Evolutionary conservation across 106 monocot species (phyloP), one percentile per base, ranked within the genome.

Genomic region (Dendrobium huoshanense): DNA sequence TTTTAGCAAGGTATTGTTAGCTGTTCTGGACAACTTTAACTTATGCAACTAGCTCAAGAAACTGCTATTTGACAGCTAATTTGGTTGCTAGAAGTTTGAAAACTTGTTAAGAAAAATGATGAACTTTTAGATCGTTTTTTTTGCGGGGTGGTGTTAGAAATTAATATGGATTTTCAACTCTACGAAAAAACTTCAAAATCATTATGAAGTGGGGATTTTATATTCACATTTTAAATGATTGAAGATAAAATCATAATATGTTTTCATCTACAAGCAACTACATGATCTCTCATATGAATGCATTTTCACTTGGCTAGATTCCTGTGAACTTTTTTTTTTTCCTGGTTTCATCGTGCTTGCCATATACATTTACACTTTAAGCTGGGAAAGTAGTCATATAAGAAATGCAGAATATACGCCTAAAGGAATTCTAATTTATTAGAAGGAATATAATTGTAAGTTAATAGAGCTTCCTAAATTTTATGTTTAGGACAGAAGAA

Each of bases 1-100:
- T 85, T 97, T 97, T 79, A 87, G 81, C 81, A 97, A 97, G 96
- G 96, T 97, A 79, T 3, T 74, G 56, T 33, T 55, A 44, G 7
- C 18, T 72, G 20, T 47, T 77, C 24, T 40, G 15, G 4, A 45
- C 18, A 20, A 41, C 44, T 47, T 75, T 42, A 20, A 37, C 70
- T 37, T 70, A 33, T 37, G 70, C 33, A 27, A 70, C n/a, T 40
- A 37, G 13, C 10, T 33, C 7, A 37, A 11, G 17, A 33, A 31
- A 15, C 15, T 31, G 33, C 37, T 33, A 2, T 40, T 29, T 70
- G 33, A 9, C 13, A 2, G 0, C 70, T 70, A 0, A 51, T 51
- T 51, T 15, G 13, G 3, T 51, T 51, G 13, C 51, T 61, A 22
- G 0, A 61, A 22, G 19, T 61, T 22, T n/a, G 61, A 22, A 22